Base-by-base conservation (phyloP, 2,329 filamentous ascomycete genomes). In the Clonostachys chloroleuca region DNA sequence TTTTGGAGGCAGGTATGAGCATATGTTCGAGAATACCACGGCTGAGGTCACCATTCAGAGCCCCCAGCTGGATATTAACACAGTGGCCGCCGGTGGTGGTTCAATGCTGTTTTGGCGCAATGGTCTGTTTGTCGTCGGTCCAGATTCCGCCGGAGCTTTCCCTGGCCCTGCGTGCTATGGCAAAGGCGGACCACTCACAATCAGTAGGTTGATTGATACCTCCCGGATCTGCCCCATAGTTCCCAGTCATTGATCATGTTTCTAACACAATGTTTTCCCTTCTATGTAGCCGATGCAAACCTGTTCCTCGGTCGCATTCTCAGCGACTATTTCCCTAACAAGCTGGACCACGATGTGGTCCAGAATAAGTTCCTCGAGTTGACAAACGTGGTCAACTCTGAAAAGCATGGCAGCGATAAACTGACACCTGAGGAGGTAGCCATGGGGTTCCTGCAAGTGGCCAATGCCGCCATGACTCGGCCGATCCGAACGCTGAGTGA, bases 281-380 rank as follows among this genome's bases (percentile, higher is more conserved):
- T n/a, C n/a, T n/a, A n/a, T n/a, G n/a, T n/a, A n/a, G n/a, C 86
- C 0, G 85, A 89, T 59, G 85, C 85, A 0, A 89, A 89, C 53
- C 63, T 88, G 4, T 80, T 85, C 47, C 77, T 89, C 3, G 84
- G 85, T 1, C 70, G 85, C 34, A 66, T 68, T 17, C 59, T 65
- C 43, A 84, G n/a, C 67, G 86, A 57, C 78, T 83, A 65, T 73
- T 89, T 88, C 54, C 85, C 84, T 6, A 68, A 54, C 1, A 45
- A 48, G 2, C 57, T 78, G 2, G 74, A 77, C 40, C 56, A 59
- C 0, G 67, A 68, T 4, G 52, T 70, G 2, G 65, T 68, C 1
- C 57, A 55, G 9, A 49, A 58, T 5, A 72, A 68, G 47, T 77
- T 77, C 45, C 49, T 58, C 14, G 58, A 64, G 5, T 55, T 78